Conservation (phyloP, 1,284 basidiomycete genomes). For the Austroboletus olivaceoglutinosus region DNA sequence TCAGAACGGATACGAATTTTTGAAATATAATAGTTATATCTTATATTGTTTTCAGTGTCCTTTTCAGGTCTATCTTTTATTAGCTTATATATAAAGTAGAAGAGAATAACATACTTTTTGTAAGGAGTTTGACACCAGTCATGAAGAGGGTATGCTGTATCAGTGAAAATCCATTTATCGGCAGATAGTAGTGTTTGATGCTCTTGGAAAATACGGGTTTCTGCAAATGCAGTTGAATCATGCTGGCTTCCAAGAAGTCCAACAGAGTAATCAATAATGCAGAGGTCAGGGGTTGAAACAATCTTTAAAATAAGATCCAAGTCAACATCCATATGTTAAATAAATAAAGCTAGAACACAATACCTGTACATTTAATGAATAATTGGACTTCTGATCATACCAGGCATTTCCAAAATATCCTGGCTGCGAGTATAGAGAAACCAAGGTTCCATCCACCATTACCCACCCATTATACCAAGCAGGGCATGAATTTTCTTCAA, state of each 20-base stretch:
- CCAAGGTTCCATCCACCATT: slow-evolving; percentile 38
- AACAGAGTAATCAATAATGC: too few relatives aligned
- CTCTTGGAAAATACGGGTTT: too few relatives aligned
- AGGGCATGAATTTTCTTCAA: slow-evolving; percentile 2
- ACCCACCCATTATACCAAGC: slow-evolving; percentile 27
- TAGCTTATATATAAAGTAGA: slow-evolving; percentile 4
- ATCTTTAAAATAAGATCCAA: too few relatives aligned
- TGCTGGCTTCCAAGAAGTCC: too few relatives aligned
- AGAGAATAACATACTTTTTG: slow-evolving; percentile 20
- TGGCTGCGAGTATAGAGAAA: slow-evolving; percentile 35
- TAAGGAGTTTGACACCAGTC: slow-evolving; percentile 22
- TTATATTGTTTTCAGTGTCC: slow-evolving; percentile 1
- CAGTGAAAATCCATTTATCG: slow-evolving; percentile 35
- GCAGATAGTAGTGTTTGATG: not conserved
- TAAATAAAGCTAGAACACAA: slow-evolving; percentile 18
- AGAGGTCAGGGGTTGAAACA: slow-evolving; percentile 10
- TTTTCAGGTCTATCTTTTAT: slow-evolving; percentile 28
- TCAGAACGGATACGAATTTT: too few relatives aligned
- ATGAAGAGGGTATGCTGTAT: slow-evolving; percentile 37
- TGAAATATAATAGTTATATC: too few relatives aligned
- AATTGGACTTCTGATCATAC: slow-evolving; percentile 39
- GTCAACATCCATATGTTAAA: too few relatives aligned
- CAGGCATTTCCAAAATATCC: slow-evolving; percentile 35
- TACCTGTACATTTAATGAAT: slow-evolving; percentile 39
- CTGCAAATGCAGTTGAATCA: too few relatives aligned